Base-by-base conservation (phyloP, 2,329 filamentous ascomycete species). In the Sporothrix mexicana region DNA sequence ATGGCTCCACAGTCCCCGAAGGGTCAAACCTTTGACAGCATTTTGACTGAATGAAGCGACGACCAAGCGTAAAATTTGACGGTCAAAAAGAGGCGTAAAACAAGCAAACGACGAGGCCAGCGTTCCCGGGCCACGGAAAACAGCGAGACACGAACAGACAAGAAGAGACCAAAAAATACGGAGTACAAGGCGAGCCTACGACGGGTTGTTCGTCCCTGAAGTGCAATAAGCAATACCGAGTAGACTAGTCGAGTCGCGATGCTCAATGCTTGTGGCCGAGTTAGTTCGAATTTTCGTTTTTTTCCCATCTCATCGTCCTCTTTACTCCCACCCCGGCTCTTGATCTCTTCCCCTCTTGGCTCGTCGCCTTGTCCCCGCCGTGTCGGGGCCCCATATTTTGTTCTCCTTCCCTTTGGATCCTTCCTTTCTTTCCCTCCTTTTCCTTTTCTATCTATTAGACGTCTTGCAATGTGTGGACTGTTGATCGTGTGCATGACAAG, bases 381-480 rank as follows among this genome's bases (percentile, higher is more conserved):
- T 57, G 23, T 57, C 53, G 53, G 53, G 20, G 53, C 53, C 53
- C 53, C 53, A 30, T 57, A 30, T 57, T 57, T 30, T 57, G 9
- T 57, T 15, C 53, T 57, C 53, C 53, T 57, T 57, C 53, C 53
- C 15, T 13, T 7, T 55, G n/a, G n/a, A n/a, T n/a, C n/a, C 30
- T 36, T 36, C 5, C 4, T 36, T 36, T 36, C 30, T 36, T 36
- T 36, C n/a, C n/a, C n/a, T n/a, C n/a, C n/a, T n/a, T n/a, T n/a
- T n/a, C n/a, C n/a, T n/a, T n/a, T n/a, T n/a, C n/a, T 36, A 36
- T 36, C 7, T 36, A 7, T 57, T 57, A 23, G 53, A 57, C 53
- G 53, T 57, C 53, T 30, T 23, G 9, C 23, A 15, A 57, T 57
- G 53, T 57, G 12, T 9, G 23, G 23, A 12, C 20, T 25, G 20